These are phyloP conservation scores for Camptophora hylomeconis DNA, from an alignment of 2,329 filamentous ascomycete genomes.

Conservation along the genomic window DNA sequence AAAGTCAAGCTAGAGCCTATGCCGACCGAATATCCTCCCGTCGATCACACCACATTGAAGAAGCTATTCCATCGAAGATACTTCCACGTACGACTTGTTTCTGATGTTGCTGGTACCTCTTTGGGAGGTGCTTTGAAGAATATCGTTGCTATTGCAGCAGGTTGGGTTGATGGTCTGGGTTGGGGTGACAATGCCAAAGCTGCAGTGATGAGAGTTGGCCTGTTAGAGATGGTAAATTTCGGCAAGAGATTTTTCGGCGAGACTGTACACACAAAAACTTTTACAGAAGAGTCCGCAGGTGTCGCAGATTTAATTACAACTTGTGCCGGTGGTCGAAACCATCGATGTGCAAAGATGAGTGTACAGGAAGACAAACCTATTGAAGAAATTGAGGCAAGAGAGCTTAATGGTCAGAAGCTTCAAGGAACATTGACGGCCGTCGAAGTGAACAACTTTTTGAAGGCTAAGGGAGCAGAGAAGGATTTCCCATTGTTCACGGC, in stretches of 20 bases:
- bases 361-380: slow-evolving; percentile 68
- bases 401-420: slow-evolving; percentile 92
- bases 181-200: slow-evolving; percentile 99
- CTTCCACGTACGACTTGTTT: slow-evolving; percentile 90
- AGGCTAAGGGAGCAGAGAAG: slow-evolving; percentile 59
- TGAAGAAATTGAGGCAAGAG: slow-evolving; percentile 73
- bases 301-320: slow-evolving; percentile 93
- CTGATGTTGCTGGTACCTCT: slow-evolving; percentile 92
- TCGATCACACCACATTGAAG: slow-evolving; percentile 74
- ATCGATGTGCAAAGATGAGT: slow-evolving; percentile 80
- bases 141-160: slow-evolving; percentile 84
- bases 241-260: slow-evolving; percentile 85
- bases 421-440: slow-evolving; percentile 86
- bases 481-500: slow-evolving; percentile 90
- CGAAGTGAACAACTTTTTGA: slow-evolving; percentile 83
- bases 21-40: slow-evolving; percentile 68
- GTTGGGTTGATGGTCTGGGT: slow-evolving; percentile 86
- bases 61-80: slow-evolving; percentile 89
- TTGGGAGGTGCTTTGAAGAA: slow-evolving; percentile 94
- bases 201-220: slow-evolving; percentile 91
- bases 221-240: slow-evolving; percentile 94
- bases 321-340: slow-evolving; percentile 84
- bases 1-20: slow-evolving; percentile 61
- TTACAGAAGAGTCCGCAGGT: slow-evolving; percentile 92
- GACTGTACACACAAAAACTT: slow-evolving; percentile 68